Evolutionary conservation across 2,329 filamentous ascomycete genomes (phyloP), one percentile per base, ranked within the genome.

Genomic region (Aspergillus transmontanensis): DNA sequence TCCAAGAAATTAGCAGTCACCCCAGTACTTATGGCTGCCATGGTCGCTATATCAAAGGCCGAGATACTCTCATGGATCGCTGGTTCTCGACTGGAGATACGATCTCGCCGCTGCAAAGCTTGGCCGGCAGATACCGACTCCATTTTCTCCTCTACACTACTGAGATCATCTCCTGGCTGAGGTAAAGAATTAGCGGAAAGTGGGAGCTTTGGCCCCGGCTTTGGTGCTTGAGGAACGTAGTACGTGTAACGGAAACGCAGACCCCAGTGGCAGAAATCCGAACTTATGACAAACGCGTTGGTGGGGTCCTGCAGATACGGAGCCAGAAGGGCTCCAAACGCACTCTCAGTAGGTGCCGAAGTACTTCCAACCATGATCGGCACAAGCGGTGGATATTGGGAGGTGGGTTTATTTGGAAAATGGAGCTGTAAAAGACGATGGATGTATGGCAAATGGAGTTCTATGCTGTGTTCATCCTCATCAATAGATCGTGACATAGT

Each of bases 241-340:
- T 90, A 90, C 32, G 89, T 92, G 77, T 98, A 99, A 60, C 85
- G 82, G 77, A 97, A 99, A 56, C 92, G 85, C 0, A 83, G 71
- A 12, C 95, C 95, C 95, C 95, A 99, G 78, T 99, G 95, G 68
- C 94, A 97, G 76, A 99, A 99, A 76, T 99, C 95, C 1, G 93
- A 97, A 76, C 91, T 95, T 66, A 98, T 86, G 64, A 99, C 86
- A 75, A 98, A 97, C 1, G 90, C 88, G 64, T 92, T 96, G 19
- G 68, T 69, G 0, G 89, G 86, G 69, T 97, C 90, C 39, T 84
- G 82, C 7, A 99, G 80, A 75, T 95, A 96, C 0, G 90, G 89
- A 1, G 91, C 87, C 9, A 99, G 82, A n/a, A 93, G 75, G 30
- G 81, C 72, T 2, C 93, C 95, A 61, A 90, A 87, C 1, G 77